phyloP scores from a whole-genome alignment of 2,329 filamentous ascomycete genomes.

The Xylaria sp. region DNA sequence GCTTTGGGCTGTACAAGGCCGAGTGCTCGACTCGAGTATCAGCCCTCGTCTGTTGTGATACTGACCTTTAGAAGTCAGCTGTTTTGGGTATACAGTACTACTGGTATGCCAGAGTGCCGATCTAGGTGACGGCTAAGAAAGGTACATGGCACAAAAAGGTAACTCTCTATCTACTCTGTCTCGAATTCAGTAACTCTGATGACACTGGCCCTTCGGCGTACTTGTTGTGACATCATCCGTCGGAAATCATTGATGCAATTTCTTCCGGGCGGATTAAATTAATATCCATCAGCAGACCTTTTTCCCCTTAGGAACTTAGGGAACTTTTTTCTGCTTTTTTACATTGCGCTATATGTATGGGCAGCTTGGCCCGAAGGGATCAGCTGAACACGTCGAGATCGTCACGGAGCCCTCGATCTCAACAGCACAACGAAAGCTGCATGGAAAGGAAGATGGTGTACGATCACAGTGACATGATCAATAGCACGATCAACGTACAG shows the following conservation, averaged over 20 bases:
- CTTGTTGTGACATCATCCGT: conserved; percentile 41
- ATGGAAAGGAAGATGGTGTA: conserved; percentile 29
- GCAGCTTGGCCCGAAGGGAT: conserved; percentile 12
- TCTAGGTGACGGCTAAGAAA: conserved; percentile 20
- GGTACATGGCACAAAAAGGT: conserved; percentile 26
- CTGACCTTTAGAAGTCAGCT: conserved; percentile 12
- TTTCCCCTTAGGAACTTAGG: not conserved
- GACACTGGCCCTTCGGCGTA: conserved; percentile 31
- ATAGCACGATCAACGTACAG: conserved; percentile 28
- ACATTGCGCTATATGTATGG: not conserved
- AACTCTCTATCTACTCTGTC: conserved; percentile 30
- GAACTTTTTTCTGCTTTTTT: not conserved
- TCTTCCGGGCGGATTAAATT: not conserved
- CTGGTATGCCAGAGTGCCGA: not conserved
- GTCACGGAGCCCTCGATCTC: conserved; percentile 34
- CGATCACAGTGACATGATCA: conserved; percentile 15
- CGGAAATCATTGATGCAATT: conserved; percentile 31
- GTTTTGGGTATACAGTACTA: conserved; percentile 13
- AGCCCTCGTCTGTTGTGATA: conserved; percentile 12
- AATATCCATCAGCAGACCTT: conserved; percentile 24
- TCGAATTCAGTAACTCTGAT: conserved; percentile 23
- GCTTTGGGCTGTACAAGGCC: conserved; percentile 10
- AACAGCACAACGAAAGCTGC: conserved; percentile 16
- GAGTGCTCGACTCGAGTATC: not conserved
- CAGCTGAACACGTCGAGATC: conserved; percentile 29